A percentile compares a stretch with the other conserved stretches of the same genome.
These are phyloP conservation scores for Cyberlindnera lachancei DNA, from an alignment of 805 yeast genomes.

Conservation along the genomic window DNA sequence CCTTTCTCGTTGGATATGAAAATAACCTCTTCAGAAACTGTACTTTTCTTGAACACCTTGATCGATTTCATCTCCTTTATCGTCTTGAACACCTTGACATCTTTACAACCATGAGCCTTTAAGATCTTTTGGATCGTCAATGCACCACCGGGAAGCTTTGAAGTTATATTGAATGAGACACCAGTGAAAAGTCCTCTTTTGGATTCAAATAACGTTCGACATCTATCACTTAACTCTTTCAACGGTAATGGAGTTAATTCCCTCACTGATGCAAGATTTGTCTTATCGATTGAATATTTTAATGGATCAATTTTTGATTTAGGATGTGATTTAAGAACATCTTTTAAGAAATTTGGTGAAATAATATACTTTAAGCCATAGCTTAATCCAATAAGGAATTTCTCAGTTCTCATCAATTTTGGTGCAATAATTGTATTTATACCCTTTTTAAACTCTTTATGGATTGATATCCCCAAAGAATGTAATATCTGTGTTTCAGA, in stretches of 20 bases:
- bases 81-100: slow-evolving; percentile 23
- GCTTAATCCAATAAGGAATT: slow-evolving; percentile 68
- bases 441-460: slow-evolving; percentile 23
- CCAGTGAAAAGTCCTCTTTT: slow-evolving; percentile 37
- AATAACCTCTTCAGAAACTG: slow-evolving; percentile 12
- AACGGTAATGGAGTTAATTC: slow-evolving; percentile 22
- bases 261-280: slow-evolving; percentile 27
- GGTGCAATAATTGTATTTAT: slow-evolving; percentile 66
- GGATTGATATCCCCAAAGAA: slow-evolving; percentile 51
- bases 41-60: slow-evolving; percentile 12
- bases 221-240: slow-evolving; percentile 8
- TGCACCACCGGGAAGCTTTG: slow-evolving; percentile 53
- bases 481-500: slow-evolving; percentile 36
- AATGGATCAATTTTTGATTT: slow-evolving; percentile 15
- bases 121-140: slow-evolving; percentile 50
- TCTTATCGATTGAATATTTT: slow-evolving; percentile 28
- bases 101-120: slow-evolving; percentile 47
- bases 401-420: slow-evolving; percentile 75
- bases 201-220: slow-evolving; percentile 5
- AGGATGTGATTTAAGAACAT: slow-evolving; percentile 30
- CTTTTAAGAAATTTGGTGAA: slow-evolving; percentile 46
- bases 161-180: slow-evolving; percentile 45
- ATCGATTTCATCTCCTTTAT: slow-evolving; percentile 18
- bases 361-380: slow-evolving; percentile 41
- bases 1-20: slow-evolving; percentile 29